These are phyloP conservation scores for Nannizziopsis barbatae DNA, from an alignment of 2,329 filamentous ascomycete species.

Conservation along the genomic window DNA sequence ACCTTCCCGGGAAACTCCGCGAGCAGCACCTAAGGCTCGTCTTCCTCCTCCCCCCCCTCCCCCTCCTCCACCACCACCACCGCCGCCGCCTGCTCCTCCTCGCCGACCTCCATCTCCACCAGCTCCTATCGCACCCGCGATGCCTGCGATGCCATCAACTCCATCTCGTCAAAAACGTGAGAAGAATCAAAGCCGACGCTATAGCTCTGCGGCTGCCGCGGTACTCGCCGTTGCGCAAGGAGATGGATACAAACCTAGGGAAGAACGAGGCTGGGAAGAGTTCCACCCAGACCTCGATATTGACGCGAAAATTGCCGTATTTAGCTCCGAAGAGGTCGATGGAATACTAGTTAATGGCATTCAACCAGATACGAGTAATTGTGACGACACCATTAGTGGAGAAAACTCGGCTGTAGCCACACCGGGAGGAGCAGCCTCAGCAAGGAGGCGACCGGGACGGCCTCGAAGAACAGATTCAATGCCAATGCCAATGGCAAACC, in stretches of 20 bases:
- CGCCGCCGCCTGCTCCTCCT: too few species aligned
- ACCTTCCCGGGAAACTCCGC: constrained; percentile 34
- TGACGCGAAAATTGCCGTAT: constrained; percentile 65
- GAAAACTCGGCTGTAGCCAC: constrained; percentile 33
- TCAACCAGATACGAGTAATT: constrained; percentile 4
- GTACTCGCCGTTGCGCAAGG: constrained; percentile 81
- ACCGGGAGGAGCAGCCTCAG: constrained; percentile 17
- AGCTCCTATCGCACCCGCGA: constrained; percentile 14
- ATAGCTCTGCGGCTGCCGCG: constrained; percentile 71
- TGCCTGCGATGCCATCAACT: constrained; percentile 26
- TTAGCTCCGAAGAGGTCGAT: constrained; percentile 75
- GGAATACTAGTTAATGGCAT: constrained; percentile 45
- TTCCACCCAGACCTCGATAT: constrained; percentile 94
- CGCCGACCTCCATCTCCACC: constrained; percentile 33
- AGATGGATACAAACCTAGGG: constrained; percentile 92
- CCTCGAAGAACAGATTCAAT: constrained; percentile 53
- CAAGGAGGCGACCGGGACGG: constrained; percentile 51
- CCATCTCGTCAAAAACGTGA: constrained; percentile 33
- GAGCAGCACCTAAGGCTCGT: constrained; percentile 30
- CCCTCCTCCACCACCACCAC: constrained; percentile 26
- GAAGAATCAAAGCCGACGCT: constrained; percentile 45
- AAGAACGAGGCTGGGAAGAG: constrained; percentile 95
- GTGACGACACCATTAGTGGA: constrained; percentile 32
- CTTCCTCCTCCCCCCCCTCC: constrained; percentile 23
- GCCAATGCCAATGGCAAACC: constrained; percentile 49